phyloP scores from a whole-genome alignment of 208 protist genomes.

The Angomonas desouzai region DNA sequence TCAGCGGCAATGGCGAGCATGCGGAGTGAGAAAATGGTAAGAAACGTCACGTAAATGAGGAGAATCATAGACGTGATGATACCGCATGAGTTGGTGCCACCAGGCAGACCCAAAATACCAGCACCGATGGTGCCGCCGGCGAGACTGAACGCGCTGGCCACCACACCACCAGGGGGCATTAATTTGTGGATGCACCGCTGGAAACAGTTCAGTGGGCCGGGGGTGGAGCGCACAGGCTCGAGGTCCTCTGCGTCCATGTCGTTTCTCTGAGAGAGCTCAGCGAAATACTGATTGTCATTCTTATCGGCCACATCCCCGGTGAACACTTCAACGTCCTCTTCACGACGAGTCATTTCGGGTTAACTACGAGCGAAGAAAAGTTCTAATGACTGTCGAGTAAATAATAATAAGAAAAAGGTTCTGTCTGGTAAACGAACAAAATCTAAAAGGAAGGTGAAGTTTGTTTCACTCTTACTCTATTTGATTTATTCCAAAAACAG shows the following conservation, averaged over 20 bases:
- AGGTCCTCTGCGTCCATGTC: background rate
- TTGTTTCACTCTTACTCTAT: too few relatives aligned
- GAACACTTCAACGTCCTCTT: slow-evolving; percentile 6
- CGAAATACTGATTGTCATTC: slow-evolving; percentile 3
- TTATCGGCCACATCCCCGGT: background rate
- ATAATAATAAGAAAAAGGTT: too few relatives aligned
- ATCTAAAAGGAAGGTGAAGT: too few relatives aligned
- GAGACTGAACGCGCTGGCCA: slow-evolving; percentile 14
- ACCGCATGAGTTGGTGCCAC: slow-evolving; percentile 19
- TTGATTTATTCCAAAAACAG: too few relatives aligned
- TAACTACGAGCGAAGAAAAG: too few relatives aligned
- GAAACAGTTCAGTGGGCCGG: background rate
- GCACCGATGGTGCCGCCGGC: slow-evolving; percentile 16
- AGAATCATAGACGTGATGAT: slow-evolving; percentile 20
- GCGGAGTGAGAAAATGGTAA: slow-evolving; percentile 29
- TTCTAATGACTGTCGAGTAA: too few relatives aligned
- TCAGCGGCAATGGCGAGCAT: slow-evolving; percentile 18
- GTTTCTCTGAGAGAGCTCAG: slow-evolving; percentile 1
- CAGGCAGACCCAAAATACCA: slow-evolving; percentile 26
- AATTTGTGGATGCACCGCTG: slow-evolving; percentile 10
- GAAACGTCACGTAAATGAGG: slow-evolving; percentile 16
- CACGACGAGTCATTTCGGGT: background rate
- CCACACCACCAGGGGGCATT: slow-evolving; percentile 14
- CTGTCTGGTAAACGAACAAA: too few relatives aligned
- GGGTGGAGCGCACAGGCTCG: background rate